A percentile compares a stretch with the other conserved stretches of the same genome.
phyloP scores from a whole-genome alignment of 1,139 yeast species.

The Blastobotrys buckinghamii region DNA sequence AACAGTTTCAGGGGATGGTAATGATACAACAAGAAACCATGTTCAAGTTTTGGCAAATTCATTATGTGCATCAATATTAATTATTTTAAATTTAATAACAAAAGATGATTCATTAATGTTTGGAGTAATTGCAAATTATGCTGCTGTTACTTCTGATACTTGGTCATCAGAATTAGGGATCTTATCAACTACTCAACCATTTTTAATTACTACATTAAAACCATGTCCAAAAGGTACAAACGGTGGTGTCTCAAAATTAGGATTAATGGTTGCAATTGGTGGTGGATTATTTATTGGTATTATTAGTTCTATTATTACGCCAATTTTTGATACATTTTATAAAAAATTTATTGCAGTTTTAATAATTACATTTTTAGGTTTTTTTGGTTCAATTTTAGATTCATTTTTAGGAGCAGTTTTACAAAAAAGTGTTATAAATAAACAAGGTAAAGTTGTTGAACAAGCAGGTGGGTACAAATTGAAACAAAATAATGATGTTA shows the following conservation, averaged over 20 bases:
- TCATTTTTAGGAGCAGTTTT: conserved; percentile 42
- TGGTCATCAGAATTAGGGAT: conserved; percentile 48
- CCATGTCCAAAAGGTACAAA: conserved; percentile 46
- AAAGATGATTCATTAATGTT: conserved; percentile 14
- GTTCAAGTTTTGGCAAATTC: conserved; percentile 43
- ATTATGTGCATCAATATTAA: conserved; percentile 31
- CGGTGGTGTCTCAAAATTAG: conserved; percentile 42
- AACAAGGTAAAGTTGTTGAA: conserved; percentile 38
- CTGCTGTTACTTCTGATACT: conserved; percentile 45
- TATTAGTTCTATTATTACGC: conserved; percentile 26
- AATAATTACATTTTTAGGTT: conserved; percentile 33
- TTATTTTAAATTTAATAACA: conserved; percentile 19
- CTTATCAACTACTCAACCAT: conserved; percentile 36
- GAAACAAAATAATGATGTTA: conserved; percentile 11
- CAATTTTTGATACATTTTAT: conserved; percentile 12
- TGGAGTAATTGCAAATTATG: conserved; percentile 40
- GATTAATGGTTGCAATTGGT: conserved; percentile 36
- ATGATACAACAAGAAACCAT: conserved; percentile 33
- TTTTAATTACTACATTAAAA: conserved; percentile 39
- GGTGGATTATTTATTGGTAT: conserved; percentile 39
- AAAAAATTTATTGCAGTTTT: conserved; percentile 19
- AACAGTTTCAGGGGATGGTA: conserved; percentile 7
- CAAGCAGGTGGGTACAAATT: conserved; percentile 37
- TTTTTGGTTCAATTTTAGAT: conserved; percentile 41
- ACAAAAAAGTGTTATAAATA: conserved; percentile 36